phyloP scores from a whole-genome alignment of 2,329 filamentous ascomycete species.

The Pseudocercospora fijiensis region DNA sequence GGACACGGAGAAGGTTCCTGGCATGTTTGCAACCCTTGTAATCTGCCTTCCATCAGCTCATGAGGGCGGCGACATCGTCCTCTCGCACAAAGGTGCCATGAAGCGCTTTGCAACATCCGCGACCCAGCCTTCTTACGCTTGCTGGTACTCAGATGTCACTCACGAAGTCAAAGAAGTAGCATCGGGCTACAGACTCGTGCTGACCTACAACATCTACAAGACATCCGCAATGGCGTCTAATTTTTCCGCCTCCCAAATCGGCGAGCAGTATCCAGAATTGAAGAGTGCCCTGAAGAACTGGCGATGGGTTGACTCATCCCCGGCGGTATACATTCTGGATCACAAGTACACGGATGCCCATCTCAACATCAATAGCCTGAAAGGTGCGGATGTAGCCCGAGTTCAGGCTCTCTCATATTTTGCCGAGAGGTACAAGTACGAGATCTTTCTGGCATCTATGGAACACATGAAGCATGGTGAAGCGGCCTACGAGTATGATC shows the following conservation, averaged over 20 bases:
- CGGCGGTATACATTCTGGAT: slow-evolving; percentile 32
- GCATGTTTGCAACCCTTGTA: slow-evolving; percentile 32
- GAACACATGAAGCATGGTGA: slow-evolving; percentile 3
- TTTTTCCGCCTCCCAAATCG: neutral
- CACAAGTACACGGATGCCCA: slow-evolving; percentile 34
- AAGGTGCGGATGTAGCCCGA: slow-evolving; percentile 26
- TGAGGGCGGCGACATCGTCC: slow-evolving; percentile 22
- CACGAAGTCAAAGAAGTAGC: slow-evolving; percentile 53
- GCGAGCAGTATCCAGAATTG: neutral
- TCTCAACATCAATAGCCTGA: slow-evolving; percentile 27
- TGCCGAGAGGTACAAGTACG: slow-evolving; percentile 25
- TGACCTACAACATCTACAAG: slow-evolving; percentile 48
- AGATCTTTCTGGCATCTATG: slow-evolving; percentile 19
- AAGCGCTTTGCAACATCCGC: slow-evolving; percentile 4
- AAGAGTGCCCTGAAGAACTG: slow-evolving; percentile 4
- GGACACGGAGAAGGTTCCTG: slow-evolving; percentile 23
- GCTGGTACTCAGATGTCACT: slow-evolving; percentile 54
- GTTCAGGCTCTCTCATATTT: slow-evolving; percentile 9
- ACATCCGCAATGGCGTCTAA: slow-evolving; percentile 38
- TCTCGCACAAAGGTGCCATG: slow-evolving; percentile 14
- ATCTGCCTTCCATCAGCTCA: slow-evolving; percentile 27
- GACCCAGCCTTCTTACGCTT: neutral
- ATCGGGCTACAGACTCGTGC: slow-evolving; percentile 51
- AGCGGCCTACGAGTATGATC: neutral
- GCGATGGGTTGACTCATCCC: neutral